These are phyloP conservation scores for Hysterium pulicare DNA, from an alignment of 2,329 filamentous ascomycete genomes.

Conservation along the genomic window DNA sequence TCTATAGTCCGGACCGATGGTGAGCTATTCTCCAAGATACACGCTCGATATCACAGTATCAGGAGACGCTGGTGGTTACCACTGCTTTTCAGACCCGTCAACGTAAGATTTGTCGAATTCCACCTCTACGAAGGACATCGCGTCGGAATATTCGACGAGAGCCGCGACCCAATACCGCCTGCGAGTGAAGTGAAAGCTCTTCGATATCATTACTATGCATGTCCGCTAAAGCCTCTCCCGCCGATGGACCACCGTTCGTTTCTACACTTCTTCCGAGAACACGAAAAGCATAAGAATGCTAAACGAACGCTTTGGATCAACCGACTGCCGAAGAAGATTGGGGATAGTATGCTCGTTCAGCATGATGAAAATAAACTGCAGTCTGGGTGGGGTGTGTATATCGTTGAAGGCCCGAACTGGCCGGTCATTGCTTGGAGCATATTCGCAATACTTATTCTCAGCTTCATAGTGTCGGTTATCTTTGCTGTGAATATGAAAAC, in stretches of 20 bases:
- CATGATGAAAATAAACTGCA: constrained; percentile 4
- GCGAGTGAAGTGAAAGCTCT: constrained; percentile 5
- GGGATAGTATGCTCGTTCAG: constrained; percentile 5
- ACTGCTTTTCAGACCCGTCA: constrained; percentile 7
- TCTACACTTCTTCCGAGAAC: constrained; percentile 12
- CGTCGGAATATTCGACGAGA: constrained; percentile 6
- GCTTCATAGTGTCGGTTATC: constrained; percentile 8
- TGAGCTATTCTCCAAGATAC: constrained; percentile 10
- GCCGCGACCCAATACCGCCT: constrained; percentile 2
- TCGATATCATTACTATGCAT: constrained; percentile 8
- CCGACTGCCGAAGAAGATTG: constrained; percentile 12
- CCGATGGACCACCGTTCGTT: constrained; percentile 13
- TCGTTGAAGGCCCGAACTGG: constrained; percentile 14
- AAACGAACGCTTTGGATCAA: constrained; percentile 7
- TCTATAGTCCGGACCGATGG: constrained; percentile 7
- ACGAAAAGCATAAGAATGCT: constrained; percentile 3
- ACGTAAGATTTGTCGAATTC: constrained; percentile 12
- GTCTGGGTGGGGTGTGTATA: constrained; percentile 13
- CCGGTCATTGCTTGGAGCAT: constrained; percentile 7
- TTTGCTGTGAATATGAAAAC: constrained; percentile 5
- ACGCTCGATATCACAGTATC: constrained; percentile 6
- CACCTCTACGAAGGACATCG: constrained; percentile 1
- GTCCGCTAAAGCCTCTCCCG: constrained; percentile 3
- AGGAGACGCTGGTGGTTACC: constrained; percentile 4
- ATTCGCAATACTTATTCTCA: constrained; percentile 6